phyloP scores from a whole-genome alignment of 192 early-diverging fungal genomes.

The Coemansia sp. region DNA sequence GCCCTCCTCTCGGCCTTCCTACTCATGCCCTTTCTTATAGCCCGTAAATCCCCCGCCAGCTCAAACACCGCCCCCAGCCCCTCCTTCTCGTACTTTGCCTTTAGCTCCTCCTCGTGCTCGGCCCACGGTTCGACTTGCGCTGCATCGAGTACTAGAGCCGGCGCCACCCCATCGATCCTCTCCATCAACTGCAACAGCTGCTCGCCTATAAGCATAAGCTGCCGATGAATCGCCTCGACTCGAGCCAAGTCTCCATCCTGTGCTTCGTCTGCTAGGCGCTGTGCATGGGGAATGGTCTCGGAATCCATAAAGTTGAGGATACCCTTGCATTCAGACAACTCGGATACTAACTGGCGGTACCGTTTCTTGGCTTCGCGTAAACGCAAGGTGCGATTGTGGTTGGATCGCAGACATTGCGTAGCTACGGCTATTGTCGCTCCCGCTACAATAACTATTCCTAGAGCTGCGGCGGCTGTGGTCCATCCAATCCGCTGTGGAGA shows the following conservation, averaged over 20 bases:
- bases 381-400: slow-evolving; percentile 25
- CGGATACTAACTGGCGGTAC: slow-evolving; percentile 24
- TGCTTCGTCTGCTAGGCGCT: slow-evolving; percentile 12
- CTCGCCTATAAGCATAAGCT: slow-evolving; percentile 29
- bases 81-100: slow-evolving; percentile 6
- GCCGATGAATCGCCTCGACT: slow-evolving; percentile 5
- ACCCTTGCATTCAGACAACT: slow-evolving; percentile 44
- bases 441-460: slow-evolving; percentile 17
- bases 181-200: slow-evolving; percentile 43
- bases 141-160: slow-evolving; percentile 43
- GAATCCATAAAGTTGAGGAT: slow-evolving; percentile 30
- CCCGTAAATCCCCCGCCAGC: slow-evolving; percentile 35
- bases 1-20: slow-evolving; percentile 38
- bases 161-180: slow-evolving; percentile 43
- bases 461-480: slow-evolving; percentile 8
- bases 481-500: background rate
- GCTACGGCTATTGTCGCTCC: slow-evolving; percentile 19
- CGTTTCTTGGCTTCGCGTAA: slow-evolving; percentile 29
- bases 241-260: background rate
- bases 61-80: slow-evolving; percentile 41
- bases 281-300: slow-evolving; percentile 18
- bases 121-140: slow-evolving; percentile 51
- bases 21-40: slow-evolving; percentile 36
- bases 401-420: slow-evolving; percentile 21
- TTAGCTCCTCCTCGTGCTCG: slow-evolving; percentile 33